phyloP scores from a whole-genome alignment of 305 asterid genomes.

The Lippia alba region DNA sequence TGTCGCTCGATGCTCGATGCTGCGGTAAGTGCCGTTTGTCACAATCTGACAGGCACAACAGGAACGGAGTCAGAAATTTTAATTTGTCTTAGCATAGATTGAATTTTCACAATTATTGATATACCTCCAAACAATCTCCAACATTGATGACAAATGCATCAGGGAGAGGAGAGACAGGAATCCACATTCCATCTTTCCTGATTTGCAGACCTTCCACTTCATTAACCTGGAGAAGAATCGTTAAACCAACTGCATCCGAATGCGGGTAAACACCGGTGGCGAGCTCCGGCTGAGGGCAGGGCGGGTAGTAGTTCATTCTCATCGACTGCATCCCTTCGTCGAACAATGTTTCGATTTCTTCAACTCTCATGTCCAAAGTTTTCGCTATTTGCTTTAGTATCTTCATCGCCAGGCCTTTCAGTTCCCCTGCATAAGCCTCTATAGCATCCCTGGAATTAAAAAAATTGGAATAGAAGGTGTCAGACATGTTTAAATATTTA shows the following conservation, averaged over 20 bases:
- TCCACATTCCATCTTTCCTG: conserved; percentile 51
- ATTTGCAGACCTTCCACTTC: conserved; percentile 60
- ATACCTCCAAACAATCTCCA: conserved; percentile 51
- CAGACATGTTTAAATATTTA: too few relatives aligned
- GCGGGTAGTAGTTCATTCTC: conserved; percentile 60
- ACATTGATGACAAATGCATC: conserved; percentile 47
- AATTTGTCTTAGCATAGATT: too few relatives aligned
- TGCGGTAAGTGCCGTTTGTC: conserved; percentile 52
- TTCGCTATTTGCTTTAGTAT: conserved; percentile 40
- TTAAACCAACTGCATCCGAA: conserved; percentile 48
- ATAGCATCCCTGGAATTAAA: conserved; percentile 44
- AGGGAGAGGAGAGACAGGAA: conserved; percentile 49
- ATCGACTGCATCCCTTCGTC: conserved; percentile 44
- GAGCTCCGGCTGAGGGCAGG: conserved; percentile 52
- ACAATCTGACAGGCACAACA: conserved; percentile 36
- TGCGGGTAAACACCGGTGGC: conserved; percentile 60
- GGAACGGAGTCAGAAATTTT: too few relatives aligned
- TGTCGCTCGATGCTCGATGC: conserved; percentile 54
- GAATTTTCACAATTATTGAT: too few relatives aligned
- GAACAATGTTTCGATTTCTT: conserved; percentile 36
- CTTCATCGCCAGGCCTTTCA: conserved; percentile 43
- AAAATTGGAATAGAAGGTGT: too few relatives aligned
- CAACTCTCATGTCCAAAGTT: conserved; percentile 37
- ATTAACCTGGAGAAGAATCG: conserved; percentile 54
- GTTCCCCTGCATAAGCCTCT: conserved; percentile 40